Percentiles rank a stretch among this genome's conserved stretches.
These are phyloP conservation scores for Umbelopsis sp. DNA, from an alignment of 192 early-diverging fungal genomes.

Conservation along the genomic window DNA sequence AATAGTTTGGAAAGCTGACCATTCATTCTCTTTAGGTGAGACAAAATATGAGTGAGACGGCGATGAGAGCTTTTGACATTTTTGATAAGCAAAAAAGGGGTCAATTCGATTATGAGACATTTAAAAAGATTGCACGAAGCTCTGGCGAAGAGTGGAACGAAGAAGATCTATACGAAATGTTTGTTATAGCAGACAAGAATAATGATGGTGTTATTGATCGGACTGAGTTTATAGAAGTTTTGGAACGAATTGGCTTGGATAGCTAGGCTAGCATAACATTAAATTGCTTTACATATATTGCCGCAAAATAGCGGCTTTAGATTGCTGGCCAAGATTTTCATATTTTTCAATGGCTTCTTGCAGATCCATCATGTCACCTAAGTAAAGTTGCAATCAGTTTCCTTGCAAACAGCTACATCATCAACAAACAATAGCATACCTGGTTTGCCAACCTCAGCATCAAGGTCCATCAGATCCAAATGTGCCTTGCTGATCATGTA, in stretches of 20 bases:
- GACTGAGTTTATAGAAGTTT: slow-evolving; percentile 4
- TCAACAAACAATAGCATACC: not conserved
- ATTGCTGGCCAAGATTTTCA: not conserved
- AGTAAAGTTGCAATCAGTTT: not conserved
- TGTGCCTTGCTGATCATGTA: not conserved
- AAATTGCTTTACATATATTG: not conserved
- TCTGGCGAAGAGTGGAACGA: slow-evolving; percentile 1
- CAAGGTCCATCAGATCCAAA: not conserved
- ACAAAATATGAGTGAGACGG: slow-evolving; percentile 10
- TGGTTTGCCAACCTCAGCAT: not conserved
- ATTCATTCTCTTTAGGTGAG: not conserved
- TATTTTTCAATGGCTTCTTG: slow-evolving; percentile 7
- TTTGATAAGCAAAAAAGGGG: not conserved
- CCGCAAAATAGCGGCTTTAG: not conserved
- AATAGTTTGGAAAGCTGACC: too few relatives aligned
- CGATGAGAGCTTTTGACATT: not conserved
- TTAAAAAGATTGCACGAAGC: not conserved
- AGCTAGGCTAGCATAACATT: not conserved
- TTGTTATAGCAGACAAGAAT: slow-evolving; percentile 18
- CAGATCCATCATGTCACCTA: not conserved
- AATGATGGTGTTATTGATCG: slow-evolving; percentile 7
- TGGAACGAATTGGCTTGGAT: not conserved
- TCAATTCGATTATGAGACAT: not conserved
- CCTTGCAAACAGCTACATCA: not conserved
- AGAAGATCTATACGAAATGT: not conserved